These are phyloP conservation scores for Malus fusca DNA, from an alignment of 306 rosid species.

Conservation along the genomic window DNA sequence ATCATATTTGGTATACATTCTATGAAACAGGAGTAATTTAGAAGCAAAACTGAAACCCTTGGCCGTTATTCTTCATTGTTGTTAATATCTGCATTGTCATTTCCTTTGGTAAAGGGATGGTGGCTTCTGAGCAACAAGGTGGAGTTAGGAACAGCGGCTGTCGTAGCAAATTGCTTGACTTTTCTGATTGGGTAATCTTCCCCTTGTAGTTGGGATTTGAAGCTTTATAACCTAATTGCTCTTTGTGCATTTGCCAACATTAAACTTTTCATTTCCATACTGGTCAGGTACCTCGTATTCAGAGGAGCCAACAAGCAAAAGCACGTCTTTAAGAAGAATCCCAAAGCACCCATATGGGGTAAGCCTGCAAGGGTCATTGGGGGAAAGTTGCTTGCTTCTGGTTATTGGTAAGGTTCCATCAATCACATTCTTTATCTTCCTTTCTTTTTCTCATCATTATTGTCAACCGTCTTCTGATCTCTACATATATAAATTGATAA, in stretches of 20 bases:
- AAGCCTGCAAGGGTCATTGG: constrained; percentile 76
- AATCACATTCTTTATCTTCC: not conserved
- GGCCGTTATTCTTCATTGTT: not conserved
- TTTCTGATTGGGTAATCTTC: constrained; percentile 76
- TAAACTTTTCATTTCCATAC: not conserved
- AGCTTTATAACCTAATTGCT: not conserved
- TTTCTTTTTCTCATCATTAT: constrained; percentile 3
- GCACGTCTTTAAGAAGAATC: constrained; percentile 78
- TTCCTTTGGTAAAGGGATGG: constrained; percentile 63
- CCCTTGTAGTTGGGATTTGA: not conserved
- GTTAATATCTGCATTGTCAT: not conserved
- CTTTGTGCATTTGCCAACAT: not conserved
- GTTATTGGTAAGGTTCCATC: constrained; percentile 73
- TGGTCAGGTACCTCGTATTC: constrained; percentile 73
- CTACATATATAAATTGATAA: not conserved
- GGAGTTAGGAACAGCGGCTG: constrained; percentile 51
- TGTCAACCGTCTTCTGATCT: not conserved
- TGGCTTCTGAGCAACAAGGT: constrained; percentile 77
- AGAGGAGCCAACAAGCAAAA: constrained; percentile 99
- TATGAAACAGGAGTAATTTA: not conserved
- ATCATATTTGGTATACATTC: not conserved
- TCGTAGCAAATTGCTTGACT: constrained; percentile 64
- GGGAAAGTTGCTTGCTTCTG: constrained; percentile 91
- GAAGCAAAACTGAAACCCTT: not conserved
- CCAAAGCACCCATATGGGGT: constrained; percentile 89